Base-by-base conservation (phyloP, 164 flowering plant species). In the Euptelea pleiosperma region DNA sequence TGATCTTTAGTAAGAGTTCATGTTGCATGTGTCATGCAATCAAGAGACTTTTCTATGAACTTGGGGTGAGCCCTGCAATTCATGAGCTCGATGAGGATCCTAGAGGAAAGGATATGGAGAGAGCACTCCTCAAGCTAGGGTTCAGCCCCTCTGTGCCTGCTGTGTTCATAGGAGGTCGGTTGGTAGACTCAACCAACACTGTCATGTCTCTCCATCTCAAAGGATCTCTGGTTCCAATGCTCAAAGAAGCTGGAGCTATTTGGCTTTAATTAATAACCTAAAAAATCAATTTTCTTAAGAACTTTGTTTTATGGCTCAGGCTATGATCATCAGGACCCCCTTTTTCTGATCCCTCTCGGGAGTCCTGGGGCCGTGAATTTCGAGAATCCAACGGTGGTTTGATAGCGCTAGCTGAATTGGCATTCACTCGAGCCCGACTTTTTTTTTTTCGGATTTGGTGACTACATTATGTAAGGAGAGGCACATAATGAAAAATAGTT, bases 21-120 rank as follows among this genome's bases (percentile, higher is more conserved):
- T 77, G 77, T 19, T 71, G 74, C 66, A 74, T 77, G 81, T 69
- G 72, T 46, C 72, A 77, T 52, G 62, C 74, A 19, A 54, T 69
- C 41, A 77, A 69, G 68, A 61, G 64, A 24, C 68, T 77, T 4
- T 66, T 77, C 58, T 63, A 52, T 43, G 74, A 71, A 10, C 67
- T 65, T 12, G 81, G 81, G 0, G 81, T 58, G 39, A 71, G 69
- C 62, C 74, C 81, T 12, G 47, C 63, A 8, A 56, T 77, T 48
- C 57, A 74, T 31, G 81, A 74, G 63, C 69, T 77, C 2, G 78
- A 74, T 15, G 63, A 71, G 40, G 72, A 63, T 16, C 55, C 75
- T 5, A 71, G 62, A 40, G 80, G 75, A 30, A 57, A 39, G 15
- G 77, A 73, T 44, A 68, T 73, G 60, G 80, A 77, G 60, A 34